These are phyloP conservation scores for Ophiocordyceps unilateralis DNA, from an alignment of 2,329 filamentous ascomycete species.

Conservation along the genomic window DNA sequence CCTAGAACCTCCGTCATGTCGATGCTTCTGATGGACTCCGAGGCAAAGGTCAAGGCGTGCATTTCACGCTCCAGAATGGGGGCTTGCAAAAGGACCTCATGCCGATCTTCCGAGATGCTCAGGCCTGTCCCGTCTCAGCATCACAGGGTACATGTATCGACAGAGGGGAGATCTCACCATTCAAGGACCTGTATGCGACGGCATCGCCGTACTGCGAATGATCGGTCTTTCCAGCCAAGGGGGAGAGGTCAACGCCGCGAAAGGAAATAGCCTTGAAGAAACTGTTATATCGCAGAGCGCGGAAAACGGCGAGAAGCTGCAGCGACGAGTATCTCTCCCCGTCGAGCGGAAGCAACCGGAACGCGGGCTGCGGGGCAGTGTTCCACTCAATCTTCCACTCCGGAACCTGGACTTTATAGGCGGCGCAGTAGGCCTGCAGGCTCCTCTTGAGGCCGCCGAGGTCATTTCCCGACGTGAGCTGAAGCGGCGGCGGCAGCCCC, in stretches of 20 bases:
- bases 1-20: conserved; percentile 29
- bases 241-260: conserved; percentile 29
- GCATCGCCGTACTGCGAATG: conserved; percentile 24
- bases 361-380: conserved; percentile 28
- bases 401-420: conserved; percentile 30
- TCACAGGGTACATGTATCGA: neutral
- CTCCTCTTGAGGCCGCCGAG: conserved; percentile 37
- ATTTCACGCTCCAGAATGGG: conserved; percentile 37
- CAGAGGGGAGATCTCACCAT: conserved; percentile 8
- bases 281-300: conserved; percentile 39
- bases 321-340: conserved; percentile 25
- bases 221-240: conserved; percentile 22
- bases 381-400: conserved; percentile 32
- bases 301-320: conserved; percentile 38
- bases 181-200: conserved; percentile 34
- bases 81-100: conserved; percentile 28
- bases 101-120: conserved; percentile 29
- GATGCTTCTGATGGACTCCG: conserved; percentile 35
- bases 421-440: conserved; percentile 35
- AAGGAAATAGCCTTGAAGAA: conserved; percentile 43
- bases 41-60: conserved; percentile 36
- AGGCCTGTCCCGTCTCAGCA: conserved; percentile 15
- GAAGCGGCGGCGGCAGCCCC: conserved; percentile 33
- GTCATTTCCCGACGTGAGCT: conserved; percentile 35
- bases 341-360: conserved; percentile 29